These are phyloP conservation scores for Fusarium acutatum DNA, from an alignment of 2,329 filamentous ascomycete species.

Conservation along the genomic window DNA sequence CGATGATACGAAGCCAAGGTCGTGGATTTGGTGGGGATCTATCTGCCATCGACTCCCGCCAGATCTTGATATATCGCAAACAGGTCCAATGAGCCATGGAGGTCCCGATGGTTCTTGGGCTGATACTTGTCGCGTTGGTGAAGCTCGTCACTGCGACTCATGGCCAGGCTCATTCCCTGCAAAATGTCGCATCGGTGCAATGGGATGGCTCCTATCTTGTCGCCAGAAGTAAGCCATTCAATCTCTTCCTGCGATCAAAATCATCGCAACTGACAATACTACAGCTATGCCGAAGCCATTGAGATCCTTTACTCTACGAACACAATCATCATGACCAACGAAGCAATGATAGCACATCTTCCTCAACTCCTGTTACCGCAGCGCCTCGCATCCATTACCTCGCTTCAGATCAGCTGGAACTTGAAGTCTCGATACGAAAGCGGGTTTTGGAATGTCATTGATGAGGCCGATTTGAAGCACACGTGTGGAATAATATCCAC, in stretches of 20 bases:
- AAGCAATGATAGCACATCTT: not conserved
- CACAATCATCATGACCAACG: not conserved
- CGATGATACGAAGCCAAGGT: not conserved
- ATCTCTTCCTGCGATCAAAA: accelerated
- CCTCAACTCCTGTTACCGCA: not conserved
- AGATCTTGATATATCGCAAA: not conserved
- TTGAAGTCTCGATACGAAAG: not conserved
- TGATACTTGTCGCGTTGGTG: not conserved
- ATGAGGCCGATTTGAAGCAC: not conserved
- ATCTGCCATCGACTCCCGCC: not conserved
- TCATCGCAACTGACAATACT: not conserved
- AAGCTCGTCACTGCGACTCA: not conserved
- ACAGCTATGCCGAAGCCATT: not conserved
- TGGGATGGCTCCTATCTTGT: not conserved
- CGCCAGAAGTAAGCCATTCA: not conserved
- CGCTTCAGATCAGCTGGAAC: not conserved
- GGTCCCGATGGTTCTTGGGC: not conserved
- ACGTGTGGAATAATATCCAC: not conserved
- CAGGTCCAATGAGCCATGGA: not conserved
- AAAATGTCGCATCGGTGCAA: not conserved
- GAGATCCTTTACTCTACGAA: not conserved
- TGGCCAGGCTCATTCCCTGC: not conserved
- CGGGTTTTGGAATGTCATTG: not conserved
- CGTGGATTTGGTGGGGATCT: not conserved
- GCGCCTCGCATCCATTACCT: not conserved